Conservation (phyloP, 495 filamentous ascomycete species). For the Neurospora tetrasperma region DNA sequence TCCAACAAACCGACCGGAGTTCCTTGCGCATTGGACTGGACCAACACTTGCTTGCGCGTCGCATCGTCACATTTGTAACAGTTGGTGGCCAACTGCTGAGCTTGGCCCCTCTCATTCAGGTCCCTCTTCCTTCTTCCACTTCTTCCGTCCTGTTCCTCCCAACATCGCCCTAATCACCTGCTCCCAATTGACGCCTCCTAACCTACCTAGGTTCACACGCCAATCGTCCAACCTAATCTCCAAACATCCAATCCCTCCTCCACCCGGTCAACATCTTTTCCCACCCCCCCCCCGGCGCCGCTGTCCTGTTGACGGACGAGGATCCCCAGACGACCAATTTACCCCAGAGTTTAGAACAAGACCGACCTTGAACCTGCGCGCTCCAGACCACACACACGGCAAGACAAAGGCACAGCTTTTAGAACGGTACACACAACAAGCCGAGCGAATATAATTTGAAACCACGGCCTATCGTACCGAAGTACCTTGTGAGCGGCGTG, state of each 20-base stretch:
- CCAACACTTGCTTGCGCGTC: background rate
- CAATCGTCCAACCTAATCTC: background rate
- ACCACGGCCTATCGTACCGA: background rate
- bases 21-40: background rate
- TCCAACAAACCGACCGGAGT: background rate
- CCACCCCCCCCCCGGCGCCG: background rate
- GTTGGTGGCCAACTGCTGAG: background rate
- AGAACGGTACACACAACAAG: background rate
- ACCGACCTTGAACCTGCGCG: background rate
- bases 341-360: background rate
- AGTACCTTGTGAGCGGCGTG: background rate
- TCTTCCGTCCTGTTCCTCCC: background rate
- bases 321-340: background rate
- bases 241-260: background rate
- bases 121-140: background rate
- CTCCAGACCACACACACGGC: background rate
- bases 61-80: background rate
- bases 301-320: background rate
- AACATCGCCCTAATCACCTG: background rate
- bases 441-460: background rate
- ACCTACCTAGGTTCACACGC: background rate
- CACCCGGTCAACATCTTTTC: background rate
- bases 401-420: background rate
- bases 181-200: background rate
- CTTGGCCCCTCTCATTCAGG: background rate